phyloP scores from a whole-genome alignment of 2,329 filamentous ascomycete genomes.

The Thelonectria olida region DNA sequence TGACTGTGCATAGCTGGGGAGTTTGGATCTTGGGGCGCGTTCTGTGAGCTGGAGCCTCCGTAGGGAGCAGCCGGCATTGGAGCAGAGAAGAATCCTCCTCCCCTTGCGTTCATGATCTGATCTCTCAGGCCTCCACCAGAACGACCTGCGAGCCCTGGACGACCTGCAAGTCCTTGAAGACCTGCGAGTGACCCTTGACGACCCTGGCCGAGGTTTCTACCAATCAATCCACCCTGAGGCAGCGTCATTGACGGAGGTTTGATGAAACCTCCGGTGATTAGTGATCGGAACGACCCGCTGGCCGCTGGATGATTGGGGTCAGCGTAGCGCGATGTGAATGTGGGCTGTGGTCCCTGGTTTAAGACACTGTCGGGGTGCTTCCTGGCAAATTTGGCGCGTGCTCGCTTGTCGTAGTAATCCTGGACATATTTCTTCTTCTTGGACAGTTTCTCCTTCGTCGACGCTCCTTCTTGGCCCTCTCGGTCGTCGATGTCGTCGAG shows the following conservation, averaged over 20 bases:
- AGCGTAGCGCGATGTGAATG: slow-evolving; percentile 21
- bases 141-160: background rate
- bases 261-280: slow-evolving; percentile 25
- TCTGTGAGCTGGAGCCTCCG: background rate
- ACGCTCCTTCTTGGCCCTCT: background rate
- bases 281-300: slow-evolving; percentile 26
- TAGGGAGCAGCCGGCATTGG: background rate
- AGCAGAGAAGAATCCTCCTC: background rate
- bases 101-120: background rate
- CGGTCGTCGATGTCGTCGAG: background rate
- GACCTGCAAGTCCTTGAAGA: too few relatives aligned
- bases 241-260: slow-evolving; percentile 20
- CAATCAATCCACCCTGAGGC: background rate
- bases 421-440: slow-evolving; percentile 5
- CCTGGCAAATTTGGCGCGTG: slow-evolving; percentile 11
- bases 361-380: slow-evolving; percentile 11
- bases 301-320: slow-evolving; percentile 26
- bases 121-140: background rate
- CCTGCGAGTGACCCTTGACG: too few relatives aligned
- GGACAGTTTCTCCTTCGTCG: slow-evolving; percentile 6
- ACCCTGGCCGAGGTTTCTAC: background rate
- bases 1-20: background rate
- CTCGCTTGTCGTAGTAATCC: slow-evolving; percentile 21
- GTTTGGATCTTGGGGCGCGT: background rate
- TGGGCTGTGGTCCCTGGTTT: background rate